Conservation (phyloP, 2,329 filamentous ascomycete genomes). For the Mycosphaerella sp. region DNA sequence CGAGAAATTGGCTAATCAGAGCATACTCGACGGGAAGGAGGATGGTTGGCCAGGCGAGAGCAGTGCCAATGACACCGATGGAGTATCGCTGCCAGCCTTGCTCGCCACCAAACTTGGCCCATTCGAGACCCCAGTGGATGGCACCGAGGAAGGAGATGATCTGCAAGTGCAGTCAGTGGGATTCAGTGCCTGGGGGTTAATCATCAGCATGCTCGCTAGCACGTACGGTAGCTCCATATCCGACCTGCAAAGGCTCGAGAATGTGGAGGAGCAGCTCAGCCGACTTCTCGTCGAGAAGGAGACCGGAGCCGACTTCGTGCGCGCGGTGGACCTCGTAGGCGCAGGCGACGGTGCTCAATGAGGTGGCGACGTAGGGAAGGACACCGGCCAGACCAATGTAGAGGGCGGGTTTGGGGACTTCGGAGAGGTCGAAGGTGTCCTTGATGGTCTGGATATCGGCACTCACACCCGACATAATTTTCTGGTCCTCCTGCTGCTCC, state of each 20-base stretch:
- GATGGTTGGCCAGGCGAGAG: constrained; percentile 83
- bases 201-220: too few species aligned
- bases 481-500: constrained; percentile 26
- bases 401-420: constrained; percentile 45
- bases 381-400: constrained; percentile 47
- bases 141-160: constrained; percentile 93
- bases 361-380: constrained; percentile 68
- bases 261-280: constrained; percentile 66
- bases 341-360: constrained; percentile 72
- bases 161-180: constrained; percentile 35
- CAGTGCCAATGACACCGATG: constrained; percentile 72
- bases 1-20: constrained; percentile 75
- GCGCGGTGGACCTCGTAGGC: constrained; percentile 74
- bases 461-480: constrained; percentile 43
- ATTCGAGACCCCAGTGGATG: constrained; percentile 90
- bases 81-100: constrained; percentile 74
- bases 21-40: constrained; percentile 79
- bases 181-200: neutral
- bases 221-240: constrained; percentile 77
- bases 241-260: constrained; percentile 81
- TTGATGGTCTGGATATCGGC: constrained; percentile 39
- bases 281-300: constrained; percentile 62
- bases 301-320: constrained; percentile 52
- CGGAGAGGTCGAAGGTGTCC: constrained; percentile 43
- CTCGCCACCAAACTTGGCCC: constrained; percentile 58